Evolutionary conservation across 2,329 filamentous ascomycete species (phyloP).

Genomic region (Fusarium acutatum): DNA sequence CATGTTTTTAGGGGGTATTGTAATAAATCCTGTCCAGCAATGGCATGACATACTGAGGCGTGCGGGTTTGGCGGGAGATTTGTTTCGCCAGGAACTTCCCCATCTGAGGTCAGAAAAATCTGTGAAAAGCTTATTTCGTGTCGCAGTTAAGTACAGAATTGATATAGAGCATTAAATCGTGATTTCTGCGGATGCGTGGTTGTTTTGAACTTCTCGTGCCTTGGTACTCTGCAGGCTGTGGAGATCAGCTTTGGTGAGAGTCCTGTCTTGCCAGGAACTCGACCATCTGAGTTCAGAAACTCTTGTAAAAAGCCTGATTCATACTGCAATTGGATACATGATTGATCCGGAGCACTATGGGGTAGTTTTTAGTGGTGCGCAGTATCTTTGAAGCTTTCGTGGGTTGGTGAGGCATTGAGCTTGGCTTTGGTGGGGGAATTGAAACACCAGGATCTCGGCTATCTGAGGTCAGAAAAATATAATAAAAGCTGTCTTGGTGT

Average conservation of each 20-base stretch:
- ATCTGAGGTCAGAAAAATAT: not conserved
- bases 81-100: not conserved
- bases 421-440: not conserved
- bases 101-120: not conserved
- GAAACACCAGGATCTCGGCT: not conserved
- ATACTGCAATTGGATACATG: not conserved
- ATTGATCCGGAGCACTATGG: fast-evolving
- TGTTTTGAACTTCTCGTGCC: too few relatives aligned
- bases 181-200: not conserved
- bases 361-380: not conserved
- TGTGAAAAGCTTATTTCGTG: not conserved
- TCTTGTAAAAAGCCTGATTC: not conserved
- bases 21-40: too few relatives aligned
- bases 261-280: not conserved
- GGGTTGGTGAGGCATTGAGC: not conserved
- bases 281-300: not conserved
- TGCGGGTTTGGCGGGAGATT: too few relatives aligned
- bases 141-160: not conserved
- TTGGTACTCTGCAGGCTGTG: too few relatives aligned
- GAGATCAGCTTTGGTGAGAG: not conserved
- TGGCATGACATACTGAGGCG: not conserved
- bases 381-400: not conserved
- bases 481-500: fast-evolving
- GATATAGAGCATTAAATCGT: not conserved
- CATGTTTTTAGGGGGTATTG: too few relatives aligned